These are phyloP conservation scores for Bruguiera sexangula DNA, from an alignment of 345 rosid species.

Conservation along the genomic window DNA sequence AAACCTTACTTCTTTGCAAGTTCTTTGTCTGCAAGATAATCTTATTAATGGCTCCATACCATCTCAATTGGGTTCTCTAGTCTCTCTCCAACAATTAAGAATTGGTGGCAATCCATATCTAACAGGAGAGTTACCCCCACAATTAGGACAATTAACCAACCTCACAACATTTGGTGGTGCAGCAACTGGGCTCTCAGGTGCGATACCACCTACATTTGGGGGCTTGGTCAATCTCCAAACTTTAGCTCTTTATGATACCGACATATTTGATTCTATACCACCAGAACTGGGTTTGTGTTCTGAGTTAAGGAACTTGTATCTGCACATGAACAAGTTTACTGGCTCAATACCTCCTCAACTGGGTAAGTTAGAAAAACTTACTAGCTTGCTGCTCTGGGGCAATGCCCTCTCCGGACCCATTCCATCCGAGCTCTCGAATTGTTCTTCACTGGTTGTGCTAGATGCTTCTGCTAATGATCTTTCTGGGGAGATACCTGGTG, in stretches of 20 bases:
- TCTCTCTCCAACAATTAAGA: constrained; percentile 74
- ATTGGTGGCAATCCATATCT: constrained; percentile 85
- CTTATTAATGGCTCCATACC: constrained; percentile 78
- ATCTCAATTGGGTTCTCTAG: constrained; percentile 66
- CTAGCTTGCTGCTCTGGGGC: constrained; percentile 92
- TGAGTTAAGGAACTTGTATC: constrained; percentile 78
- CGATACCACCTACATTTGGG: constrained; percentile 77
- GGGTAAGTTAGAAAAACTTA: constrained; percentile 82
- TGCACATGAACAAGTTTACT: constrained; percentile 94
- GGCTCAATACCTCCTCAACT: constrained; percentile 73
- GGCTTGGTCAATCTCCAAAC: constrained; percentile 81
- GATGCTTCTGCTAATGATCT: constrained; percentile 86
- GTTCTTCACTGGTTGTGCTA: constrained; percentile 84
- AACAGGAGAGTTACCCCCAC: constrained; percentile 70
- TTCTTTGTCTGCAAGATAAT: constrained; percentile 86
- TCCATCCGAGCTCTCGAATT: constrained; percentile 81
- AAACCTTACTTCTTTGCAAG: constrained; percentile 61
- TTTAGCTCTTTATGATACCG: constrained; percentile 82
- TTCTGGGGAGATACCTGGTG: constrained; percentile 74
- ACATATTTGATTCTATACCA: constrained; percentile 68
- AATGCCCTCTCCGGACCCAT: constrained; percentile 69
- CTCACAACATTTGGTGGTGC: constrained; percentile 90
- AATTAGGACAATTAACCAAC: constrained; percentile 67
- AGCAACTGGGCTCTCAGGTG: constrained; percentile 84
- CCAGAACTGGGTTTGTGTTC: constrained; percentile 72